Base-by-base conservation (phyloP, 352 stramenopile species). In the Globisporangium mamillatum region DNA sequence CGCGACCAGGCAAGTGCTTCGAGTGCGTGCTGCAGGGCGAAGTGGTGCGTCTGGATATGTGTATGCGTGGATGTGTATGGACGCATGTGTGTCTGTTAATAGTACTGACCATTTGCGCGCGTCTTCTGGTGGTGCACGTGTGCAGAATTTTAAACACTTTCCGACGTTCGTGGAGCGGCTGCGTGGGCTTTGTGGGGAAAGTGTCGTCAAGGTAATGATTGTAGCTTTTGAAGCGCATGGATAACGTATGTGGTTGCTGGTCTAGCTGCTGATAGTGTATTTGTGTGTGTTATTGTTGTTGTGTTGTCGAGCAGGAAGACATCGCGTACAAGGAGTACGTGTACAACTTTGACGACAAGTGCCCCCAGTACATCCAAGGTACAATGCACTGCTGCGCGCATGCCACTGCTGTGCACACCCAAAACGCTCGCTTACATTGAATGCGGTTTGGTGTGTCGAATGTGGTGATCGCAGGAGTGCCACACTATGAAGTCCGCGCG, bases 291-390 rank as follows among this genome's bases (percentile, higher is more conserved):
- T 66, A 18, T 38, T 36, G 16, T 22, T 29, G 29, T 4, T 32
- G 34, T 8, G 32, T 25, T 27, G 25, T 14, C 16, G 27, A 56
- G 16, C 60, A 91, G 82, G 87, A 95, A 67, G 83, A 95, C 38
- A 93, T 95, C 29, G 86, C 86, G 66, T 95, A 88, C 81, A 95
- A 95, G 70, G 87, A 95, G 66, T 95, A 95, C 71, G 85, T 95
- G 29, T 95, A 93, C 81, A 93, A 93, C 72, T 93, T 95, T 64
- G 87, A 95, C 64, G 87, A 92, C 71, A 91, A 93, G 71, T 93
- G 85, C 62, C 87, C 87, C 63, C 86, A 93, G 75, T 93, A 93
- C 67, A 93, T 93, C 57, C 82, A 92, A 76, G 84, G 78, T 80
- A 38, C 57, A 58, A 10, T n/a, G 27, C 20, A 36, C 7, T 20